Evolutionary conservation across 2,329 filamentous ascomycete genomes (phyloP).

Genomic region (Ciborinia camelliae): DNA sequence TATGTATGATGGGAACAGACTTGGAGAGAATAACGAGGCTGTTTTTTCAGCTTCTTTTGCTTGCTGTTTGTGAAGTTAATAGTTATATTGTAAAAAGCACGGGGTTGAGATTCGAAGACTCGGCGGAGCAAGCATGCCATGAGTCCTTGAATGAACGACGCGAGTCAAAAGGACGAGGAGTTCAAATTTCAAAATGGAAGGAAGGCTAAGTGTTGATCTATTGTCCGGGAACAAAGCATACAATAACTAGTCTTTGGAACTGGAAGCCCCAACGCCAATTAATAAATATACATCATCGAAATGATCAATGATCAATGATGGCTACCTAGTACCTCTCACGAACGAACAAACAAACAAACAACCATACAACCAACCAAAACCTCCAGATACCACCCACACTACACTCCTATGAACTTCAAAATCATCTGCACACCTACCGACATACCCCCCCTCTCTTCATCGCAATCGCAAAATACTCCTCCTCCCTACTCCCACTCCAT

Average conservation of each 20-base stretch:
- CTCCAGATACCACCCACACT: too few species aligned
- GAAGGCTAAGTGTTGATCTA: slow-evolving; percentile 24
- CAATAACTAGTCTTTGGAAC: slow-evolving; percentile 55
- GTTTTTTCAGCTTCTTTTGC: slow-evolving; percentile 19
- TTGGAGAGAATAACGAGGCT: slow-evolving; percentile 60
- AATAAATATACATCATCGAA: slow-evolving; percentile 19
- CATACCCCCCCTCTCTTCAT: too few species aligned
- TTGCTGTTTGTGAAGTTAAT: slow-evolving; percentile 5
- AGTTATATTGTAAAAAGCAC: not conserved
- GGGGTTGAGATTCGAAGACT: not conserved
- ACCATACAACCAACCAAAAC: too few species aligned
- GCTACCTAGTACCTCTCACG: slow-evolving; percentile 63
- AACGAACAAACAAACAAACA: too few species aligned
- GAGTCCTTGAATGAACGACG: slow-evolving; percentile 48
- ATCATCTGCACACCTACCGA: too few species aligned
- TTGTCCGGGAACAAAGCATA: slow-evolving; percentile 61
- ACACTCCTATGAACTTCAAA: too few species aligned
- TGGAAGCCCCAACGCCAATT: slow-evolving; percentile 9
- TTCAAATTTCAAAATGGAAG: too few species aligned
- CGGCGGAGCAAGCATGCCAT: slow-evolving; percentile 38
- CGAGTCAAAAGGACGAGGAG: slow-evolving; percentile 48
- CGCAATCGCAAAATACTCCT: too few species aligned
- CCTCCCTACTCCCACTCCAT: too few species aligned
- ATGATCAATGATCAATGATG: slow-evolving; percentile 51
- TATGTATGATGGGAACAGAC: slow-evolving; percentile 58